Conservation (phyloP, 805 yeast species). For the Candida dajiaensis region DNA sequence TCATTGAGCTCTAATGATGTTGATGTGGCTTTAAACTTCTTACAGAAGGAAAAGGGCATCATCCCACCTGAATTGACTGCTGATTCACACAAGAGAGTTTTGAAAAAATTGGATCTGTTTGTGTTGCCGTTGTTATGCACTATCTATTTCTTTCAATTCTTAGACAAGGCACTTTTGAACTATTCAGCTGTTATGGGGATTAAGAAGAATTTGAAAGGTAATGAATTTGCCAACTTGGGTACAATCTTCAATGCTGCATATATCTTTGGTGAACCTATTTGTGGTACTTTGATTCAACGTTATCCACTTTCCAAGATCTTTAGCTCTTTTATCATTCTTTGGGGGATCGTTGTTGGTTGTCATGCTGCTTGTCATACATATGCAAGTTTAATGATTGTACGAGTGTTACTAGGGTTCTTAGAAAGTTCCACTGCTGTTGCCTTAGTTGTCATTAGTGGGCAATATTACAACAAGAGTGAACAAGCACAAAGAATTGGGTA, state of each 20-base stretch:
- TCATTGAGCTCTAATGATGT: neutral
- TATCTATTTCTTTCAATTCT: constrained; percentile 47
- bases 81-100: constrained; percentile 1
- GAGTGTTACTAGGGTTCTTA: constrained; percentile 45
- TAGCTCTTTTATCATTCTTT: constrained; percentile 35
- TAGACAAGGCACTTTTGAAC: constrained; percentile 49
- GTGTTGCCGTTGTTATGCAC: constrained; percentile 33
- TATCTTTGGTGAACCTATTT: constrained; percentile 44
- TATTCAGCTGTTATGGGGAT: constrained; percentile 65
- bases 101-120: constrained; percentile 14
- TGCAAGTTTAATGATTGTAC: constrained; percentile 45
- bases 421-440: constrained; percentile 53
- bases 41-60: neutral
- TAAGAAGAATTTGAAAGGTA: constrained; percentile 38
- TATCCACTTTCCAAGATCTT: constrained; percentile 47
- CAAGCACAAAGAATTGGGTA: constrained; percentile 47
- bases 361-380: constrained; percentile 46
- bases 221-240: constrained; percentile 44
- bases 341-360: constrained; percentile 45
- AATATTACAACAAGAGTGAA: constrained; percentile 51
- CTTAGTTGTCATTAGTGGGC: constrained; percentile 46
- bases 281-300: constrained; percentile 39
- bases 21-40: constrained; percentile 8
- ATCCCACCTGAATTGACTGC: neutral
- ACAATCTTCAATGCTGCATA: constrained; percentile 49